Percentiles rank a stretch among this genome's conserved stretches.
Conservation (phyloP, 768 basidiomycete species). For the Cystobasidium ongulense region DNA sequence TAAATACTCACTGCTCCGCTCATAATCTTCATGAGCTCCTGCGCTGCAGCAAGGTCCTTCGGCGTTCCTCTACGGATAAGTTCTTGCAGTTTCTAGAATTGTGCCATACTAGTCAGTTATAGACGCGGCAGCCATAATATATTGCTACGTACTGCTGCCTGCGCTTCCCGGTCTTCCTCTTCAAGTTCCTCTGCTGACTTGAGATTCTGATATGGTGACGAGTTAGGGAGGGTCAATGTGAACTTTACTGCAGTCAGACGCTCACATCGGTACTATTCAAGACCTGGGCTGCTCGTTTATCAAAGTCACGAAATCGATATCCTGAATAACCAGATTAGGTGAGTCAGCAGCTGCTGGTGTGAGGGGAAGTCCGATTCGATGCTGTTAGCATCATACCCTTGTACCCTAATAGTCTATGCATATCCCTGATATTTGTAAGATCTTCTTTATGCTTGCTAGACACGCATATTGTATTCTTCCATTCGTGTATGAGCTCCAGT, state of each 20-base stretch:
- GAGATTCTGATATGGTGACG: constrained; percentile 55
- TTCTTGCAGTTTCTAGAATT: constrained; percentile 76
- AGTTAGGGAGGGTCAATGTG: neutral
- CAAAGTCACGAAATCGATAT: constrained; percentile 49
- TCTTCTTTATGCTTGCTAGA: constrained; percentile 92
- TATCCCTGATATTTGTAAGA: constrained; percentile 90
- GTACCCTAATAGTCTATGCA: constrained; percentile 87
- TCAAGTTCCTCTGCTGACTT: constrained; percentile 95
- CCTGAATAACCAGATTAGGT: constrained; percentile 40
- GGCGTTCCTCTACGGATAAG: constrained; percentile 92
- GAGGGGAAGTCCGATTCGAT: too few relatives aligned
- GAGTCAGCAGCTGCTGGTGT: neutral
- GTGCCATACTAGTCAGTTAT: neutral
- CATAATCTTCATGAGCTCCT: constrained; percentile 92
- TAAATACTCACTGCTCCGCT: constrained; percentile 60
- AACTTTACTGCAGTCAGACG: neutral
- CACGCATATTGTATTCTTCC: constrained; percentile 87
- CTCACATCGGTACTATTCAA: constrained; percentile 48
- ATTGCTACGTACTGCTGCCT: constrained; percentile 57
- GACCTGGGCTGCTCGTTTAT: constrained; percentile 45
- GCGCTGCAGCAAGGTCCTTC: constrained; percentile 84
- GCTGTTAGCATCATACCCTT: constrained; percentile 58
- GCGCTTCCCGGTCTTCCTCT: constrained; percentile 85
- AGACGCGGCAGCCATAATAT: neutral
- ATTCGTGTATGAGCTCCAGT: constrained; percentile 79